phyloP scores from a whole-genome alignment of 177 flowering plant genomes.

The Tripterygium wilfordii region DNA sequence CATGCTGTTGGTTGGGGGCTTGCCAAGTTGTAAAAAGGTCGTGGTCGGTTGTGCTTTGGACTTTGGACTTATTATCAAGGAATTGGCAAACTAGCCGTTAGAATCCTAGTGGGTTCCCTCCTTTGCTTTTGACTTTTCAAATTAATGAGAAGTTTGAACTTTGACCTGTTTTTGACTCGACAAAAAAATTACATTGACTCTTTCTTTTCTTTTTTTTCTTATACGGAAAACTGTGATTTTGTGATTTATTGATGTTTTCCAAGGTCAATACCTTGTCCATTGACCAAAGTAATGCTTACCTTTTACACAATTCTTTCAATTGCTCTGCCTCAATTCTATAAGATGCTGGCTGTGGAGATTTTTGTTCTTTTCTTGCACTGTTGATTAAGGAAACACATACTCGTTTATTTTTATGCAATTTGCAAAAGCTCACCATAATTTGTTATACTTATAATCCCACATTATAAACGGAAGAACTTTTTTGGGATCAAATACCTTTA shows the following conservation, averaged over 20 bases:
- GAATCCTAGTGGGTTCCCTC: not conserved
- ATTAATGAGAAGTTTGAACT: not conserved
- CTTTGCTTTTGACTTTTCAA: not conserved
- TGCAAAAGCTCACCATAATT: no score
- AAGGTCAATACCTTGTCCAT: no score
- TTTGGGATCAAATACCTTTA: no score
- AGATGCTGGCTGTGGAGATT: no score
- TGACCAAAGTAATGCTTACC: no score
- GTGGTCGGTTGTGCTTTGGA: slow-evolving; percentile 21
- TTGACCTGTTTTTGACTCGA: not conserved
- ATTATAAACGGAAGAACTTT: no score
- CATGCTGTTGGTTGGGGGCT: slow-evolving; percentile 1
- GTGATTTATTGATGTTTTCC: slow-evolving; percentile 4
- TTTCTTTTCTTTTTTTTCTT: not conserved
- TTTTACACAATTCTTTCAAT: no score
- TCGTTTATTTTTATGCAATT: no score
- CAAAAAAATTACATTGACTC: slow-evolving; percentile 1
- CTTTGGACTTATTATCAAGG: slow-evolving; percentile 5
- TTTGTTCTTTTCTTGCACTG: no score
- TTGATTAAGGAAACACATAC: no score
- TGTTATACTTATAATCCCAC: no score
- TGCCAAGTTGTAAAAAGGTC: slow-evolving; percentile 21
- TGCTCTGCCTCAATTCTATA: no score
- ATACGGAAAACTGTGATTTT: not conserved
- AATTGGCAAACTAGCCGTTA: slow-evolving; percentile 27